Conservation (phyloP, 2,329 filamentous ascomycete species). For the Paracamarosporium sp. region DNA sequence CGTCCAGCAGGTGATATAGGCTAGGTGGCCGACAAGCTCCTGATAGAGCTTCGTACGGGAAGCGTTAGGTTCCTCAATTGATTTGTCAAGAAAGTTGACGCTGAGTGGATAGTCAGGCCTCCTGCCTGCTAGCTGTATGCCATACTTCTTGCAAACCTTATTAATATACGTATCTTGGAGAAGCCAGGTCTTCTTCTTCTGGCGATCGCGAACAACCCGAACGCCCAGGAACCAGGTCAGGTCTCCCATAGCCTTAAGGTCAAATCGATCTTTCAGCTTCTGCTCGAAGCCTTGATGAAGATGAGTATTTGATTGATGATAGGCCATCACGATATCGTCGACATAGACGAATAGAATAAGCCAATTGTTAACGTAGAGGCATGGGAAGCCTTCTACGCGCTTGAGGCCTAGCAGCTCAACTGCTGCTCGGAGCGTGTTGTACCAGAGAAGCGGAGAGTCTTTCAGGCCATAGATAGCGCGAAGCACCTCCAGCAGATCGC, state of each 20-base stretch:
- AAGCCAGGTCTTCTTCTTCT: neutral
- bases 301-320: neutral
- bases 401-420: constrained; percentile 15
- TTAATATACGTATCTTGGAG: neutral
- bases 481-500: constrained; percentile 13
- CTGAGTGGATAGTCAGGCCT: too few relatives aligned
- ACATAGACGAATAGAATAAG: constrained; percentile 19
- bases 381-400: constrained; percentile 10
- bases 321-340: constrained; percentile 4
- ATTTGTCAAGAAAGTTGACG: neutral
- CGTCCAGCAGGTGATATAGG: too few relatives aligned
- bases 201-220: neutral
- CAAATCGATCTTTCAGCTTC: neutral
- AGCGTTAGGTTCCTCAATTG: neutral
- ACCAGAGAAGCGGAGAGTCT: constrained; percentile 20
- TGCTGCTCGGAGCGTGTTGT: constrained; percentile 13
- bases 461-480: constrained; percentile 24
- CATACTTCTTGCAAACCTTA: neutral
- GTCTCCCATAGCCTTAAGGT: neutral
- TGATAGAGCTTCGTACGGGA: too few relatives aligned
- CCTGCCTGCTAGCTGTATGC: too few relatives aligned
- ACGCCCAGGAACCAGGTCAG: neutral
- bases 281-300: neutral
- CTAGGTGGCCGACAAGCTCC: too few relatives aligned
- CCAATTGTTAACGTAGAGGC: constrained; percentile 12